phyloP scores from a whole-genome alignment of 495 filamentous ascomycete genomes.

The Talaromyces liani region DNA sequence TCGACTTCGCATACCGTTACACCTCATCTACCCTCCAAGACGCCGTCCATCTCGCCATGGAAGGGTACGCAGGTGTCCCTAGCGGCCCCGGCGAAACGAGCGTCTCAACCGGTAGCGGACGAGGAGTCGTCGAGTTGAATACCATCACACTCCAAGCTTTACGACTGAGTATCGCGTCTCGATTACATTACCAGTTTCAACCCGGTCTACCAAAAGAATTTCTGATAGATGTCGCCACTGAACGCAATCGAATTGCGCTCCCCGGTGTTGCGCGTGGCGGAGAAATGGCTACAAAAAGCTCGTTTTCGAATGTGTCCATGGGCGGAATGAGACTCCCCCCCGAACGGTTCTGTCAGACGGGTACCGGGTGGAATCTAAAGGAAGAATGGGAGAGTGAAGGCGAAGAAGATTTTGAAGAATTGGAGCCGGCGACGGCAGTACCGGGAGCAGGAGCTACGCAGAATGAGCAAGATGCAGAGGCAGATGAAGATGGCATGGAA shows the following conservation, averaged over 20 bases:
- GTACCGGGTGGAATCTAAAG: slow-evolving; percentile 73
- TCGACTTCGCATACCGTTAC: slow-evolving; percentile 95
- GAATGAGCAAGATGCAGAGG: slow-evolving; percentile 18
- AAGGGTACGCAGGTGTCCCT: slow-evolving; percentile 38
- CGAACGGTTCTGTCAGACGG: slow-evolving; percentile 87
- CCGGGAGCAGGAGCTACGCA: slow-evolving; percentile 19
- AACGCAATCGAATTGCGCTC: slow-evolving; percentile 73
- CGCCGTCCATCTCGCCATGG: slow-evolving; percentile 44
- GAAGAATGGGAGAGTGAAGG: slow-evolving; percentile 68
- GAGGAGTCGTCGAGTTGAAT: slow-evolving; percentile 29
- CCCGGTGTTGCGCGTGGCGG: slow-evolving; percentile 69
- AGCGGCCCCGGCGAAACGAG: slow-evolving; percentile 8
- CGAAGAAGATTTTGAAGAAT: slow-evolving; percentile 41
- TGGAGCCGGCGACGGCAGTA: slow-evolving; percentile 13
- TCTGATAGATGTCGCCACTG: slow-evolving; percentile 70
- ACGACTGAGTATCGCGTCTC: slow-evolving; percentile 55
- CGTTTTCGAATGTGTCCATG: slow-evolving; percentile 24
- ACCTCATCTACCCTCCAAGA: slow-evolving; percentile 45
- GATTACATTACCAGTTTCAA: slow-evolving; percentile 59
- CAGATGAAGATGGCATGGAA: slow-evolving; percentile 28
- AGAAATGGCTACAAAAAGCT: slow-evolving; percentile 26
- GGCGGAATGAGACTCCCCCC: slow-evolving; percentile 77
- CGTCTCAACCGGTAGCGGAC: slow-evolving; percentile 13
- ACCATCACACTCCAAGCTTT: slow-evolving; percentile 49
- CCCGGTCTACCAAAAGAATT: slow-evolving; percentile 74